These are phyloP conservation scores for Endocalyx cinctus DNA, from an alignment of 2,329 filamentous ascomycete species.

Conservation along the genomic window DNA sequence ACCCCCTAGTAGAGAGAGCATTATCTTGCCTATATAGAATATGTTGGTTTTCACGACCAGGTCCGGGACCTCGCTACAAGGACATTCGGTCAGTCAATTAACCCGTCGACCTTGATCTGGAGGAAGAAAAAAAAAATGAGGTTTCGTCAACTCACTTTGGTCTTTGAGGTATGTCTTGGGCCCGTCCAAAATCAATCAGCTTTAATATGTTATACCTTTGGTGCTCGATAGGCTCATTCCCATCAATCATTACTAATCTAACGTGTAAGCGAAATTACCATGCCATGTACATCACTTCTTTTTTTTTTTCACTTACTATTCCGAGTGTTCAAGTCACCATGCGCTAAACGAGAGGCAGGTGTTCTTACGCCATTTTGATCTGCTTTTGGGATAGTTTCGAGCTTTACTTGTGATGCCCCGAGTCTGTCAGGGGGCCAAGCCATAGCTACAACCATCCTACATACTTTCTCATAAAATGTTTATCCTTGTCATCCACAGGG, in stretches of 20 bases:
- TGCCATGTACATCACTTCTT: neutral
- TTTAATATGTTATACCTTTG: conserved; percentile 5
- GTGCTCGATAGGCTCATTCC: conserved; percentile 9
- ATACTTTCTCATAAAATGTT: conserved; percentile 5
- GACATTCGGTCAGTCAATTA: too few species aligned
- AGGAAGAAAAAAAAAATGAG: conserved; percentile 3
- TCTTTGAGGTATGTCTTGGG: neutral
- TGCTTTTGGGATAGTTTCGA: conserved; percentile 3
- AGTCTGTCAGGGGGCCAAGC: conserved; percentile 9
- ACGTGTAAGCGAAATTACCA: neutral
- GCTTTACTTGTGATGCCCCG: neutral
- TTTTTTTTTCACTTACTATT: conserved; percentile 7
- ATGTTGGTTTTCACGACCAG: conserved; percentile 8
- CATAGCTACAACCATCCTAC: conserved; percentile 10
- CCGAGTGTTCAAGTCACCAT: conserved; percentile 10
- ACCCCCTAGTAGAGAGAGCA: conserved; percentile 11
- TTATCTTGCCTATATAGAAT: conserved; percentile 4
- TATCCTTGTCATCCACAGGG: neutral
- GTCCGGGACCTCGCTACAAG: conserved; percentile 1
- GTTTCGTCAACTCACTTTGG: conserved; percentile 1
- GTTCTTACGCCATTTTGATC: conserved; percentile 1
- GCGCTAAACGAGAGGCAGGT: conserved; percentile 4
- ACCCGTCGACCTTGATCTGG: too few species aligned
- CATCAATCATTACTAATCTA: conserved; percentile 13
- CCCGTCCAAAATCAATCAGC: conserved; percentile 13